A percentile compares a stretch with the other conserved stretches of the same genome.
Conservation (phyloP, 169 alveolate genomes). For the Babesia ovata region DNA sequence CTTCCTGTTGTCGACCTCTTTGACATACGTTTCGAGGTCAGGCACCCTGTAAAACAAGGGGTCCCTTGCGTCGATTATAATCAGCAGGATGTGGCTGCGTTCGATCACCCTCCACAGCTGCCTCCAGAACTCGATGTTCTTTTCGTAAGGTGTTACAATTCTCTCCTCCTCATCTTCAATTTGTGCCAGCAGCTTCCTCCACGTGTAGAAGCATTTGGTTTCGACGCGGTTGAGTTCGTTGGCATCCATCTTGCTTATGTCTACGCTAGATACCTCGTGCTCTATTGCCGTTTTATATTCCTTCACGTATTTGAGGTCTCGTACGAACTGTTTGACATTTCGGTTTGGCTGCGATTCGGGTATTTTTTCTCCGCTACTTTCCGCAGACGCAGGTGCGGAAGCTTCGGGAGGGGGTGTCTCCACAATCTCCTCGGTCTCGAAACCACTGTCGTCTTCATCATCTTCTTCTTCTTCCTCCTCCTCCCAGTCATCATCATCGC, state of each 20-base stretch:
- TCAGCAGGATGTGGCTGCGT: slow-evolving; percentile 90
- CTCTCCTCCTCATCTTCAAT: slow-evolving; percentile 89
- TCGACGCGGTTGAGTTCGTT: slow-evolving; percentile 70
- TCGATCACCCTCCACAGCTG: slow-evolving; percentile 99
- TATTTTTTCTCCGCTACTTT: too few relatives aligned
- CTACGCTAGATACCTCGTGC: slow-evolving; percentile 17
- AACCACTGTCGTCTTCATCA: slow-evolving; percentile 24
- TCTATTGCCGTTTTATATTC: slow-evolving; percentile 54
- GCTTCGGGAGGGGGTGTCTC: neutral
- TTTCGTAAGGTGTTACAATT: slow-evolving; percentile 97
- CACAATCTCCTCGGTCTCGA: slow-evolving; percentile 16
- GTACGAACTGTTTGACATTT: neutral
- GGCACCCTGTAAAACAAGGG: slow-evolving; percentile 92
- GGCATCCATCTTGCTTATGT: slow-evolving; percentile 48
- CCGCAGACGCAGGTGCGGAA: too few relatives aligned
- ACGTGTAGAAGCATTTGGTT: slow-evolving; percentile 66
- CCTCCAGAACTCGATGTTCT: slow-evolving; percentile 97
- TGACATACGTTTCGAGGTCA: slow-evolving; percentile 89
- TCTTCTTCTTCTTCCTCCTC: neutral
- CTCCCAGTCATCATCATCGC: neutral
- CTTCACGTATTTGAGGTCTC: slow-evolving; percentile 36
- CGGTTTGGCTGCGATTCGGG: too few relatives aligned
- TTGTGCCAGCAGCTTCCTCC: slow-evolving; percentile 75
- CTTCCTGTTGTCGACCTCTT: slow-evolving; percentile 88
- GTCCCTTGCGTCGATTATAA: slow-evolving; percentile 97